Evolutionary conservation across 2,329 filamentous ascomycete species (phyloP).

Genomic region (Neonectria magnoliae): DNA sequence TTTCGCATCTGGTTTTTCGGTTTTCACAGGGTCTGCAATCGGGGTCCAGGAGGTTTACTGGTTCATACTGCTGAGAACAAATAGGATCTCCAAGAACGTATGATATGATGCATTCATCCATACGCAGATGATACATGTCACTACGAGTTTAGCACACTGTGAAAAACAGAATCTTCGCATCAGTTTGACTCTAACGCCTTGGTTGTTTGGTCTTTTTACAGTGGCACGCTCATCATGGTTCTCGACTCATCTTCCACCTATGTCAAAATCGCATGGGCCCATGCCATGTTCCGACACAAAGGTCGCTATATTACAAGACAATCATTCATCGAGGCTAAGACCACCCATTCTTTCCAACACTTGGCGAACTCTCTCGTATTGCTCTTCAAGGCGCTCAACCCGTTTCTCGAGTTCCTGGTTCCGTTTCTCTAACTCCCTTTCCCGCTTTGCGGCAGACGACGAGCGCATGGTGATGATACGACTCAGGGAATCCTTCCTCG

Average conservation of each 20-base stretch:
- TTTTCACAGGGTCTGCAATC: not conserved
- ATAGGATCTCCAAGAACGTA: not conserved
- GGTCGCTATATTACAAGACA: not conserved
- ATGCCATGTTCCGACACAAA: not conserved
- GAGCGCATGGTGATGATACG: not conserved
- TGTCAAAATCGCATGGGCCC: too few species aligned
- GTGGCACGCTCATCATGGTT: not conserved
- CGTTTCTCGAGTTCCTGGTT: conserved; percentile 25
- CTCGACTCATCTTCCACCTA: too few species aligned
- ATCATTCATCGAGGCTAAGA: conserved; percentile 9
- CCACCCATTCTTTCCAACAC: not conserved
- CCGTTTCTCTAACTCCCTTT: conserved; percentile 15
- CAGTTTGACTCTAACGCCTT: not conserved
- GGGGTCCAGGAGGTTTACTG: not conserved
- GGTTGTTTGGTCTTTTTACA: not conserved
- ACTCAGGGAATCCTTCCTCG: not conserved
- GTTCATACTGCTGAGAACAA: not conserved
- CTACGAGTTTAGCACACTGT: not conserved
- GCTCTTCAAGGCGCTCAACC: conserved; percentile 25
- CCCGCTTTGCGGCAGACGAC: not conserved
- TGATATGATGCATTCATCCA: not conserved
- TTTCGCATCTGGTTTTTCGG: not conserved
- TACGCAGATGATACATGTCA: not conserved
- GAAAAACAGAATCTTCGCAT: not conserved
- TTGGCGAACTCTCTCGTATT: conserved; percentile 9